Conservation (phyloP, 306 rosid species). For the Glycine tomentella region DNA sequence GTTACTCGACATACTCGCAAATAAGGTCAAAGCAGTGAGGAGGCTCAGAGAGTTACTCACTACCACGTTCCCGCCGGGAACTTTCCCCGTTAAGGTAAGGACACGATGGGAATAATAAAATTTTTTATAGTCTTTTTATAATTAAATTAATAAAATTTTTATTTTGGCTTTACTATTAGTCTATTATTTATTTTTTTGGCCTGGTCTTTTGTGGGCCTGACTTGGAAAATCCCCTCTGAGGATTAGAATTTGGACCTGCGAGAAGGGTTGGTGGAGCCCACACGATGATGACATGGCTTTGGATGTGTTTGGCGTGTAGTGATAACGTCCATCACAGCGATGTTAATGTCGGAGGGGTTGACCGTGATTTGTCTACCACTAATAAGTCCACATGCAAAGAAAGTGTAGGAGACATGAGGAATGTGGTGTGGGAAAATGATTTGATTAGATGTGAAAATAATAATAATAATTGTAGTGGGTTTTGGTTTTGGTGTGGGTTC, state of each 20-base stretch:
- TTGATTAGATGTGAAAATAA: not conserved
- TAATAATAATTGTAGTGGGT: not conserved
- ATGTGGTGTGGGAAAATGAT: not conserved
- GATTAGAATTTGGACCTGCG: not conserved
- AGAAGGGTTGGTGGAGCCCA: constrained; percentile 50
- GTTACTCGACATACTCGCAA: constrained; percentile 80
- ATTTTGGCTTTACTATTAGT: not conserved
- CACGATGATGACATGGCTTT: too few relatives aligned
- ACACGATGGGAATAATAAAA: not conserved
- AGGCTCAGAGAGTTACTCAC: constrained; percentile 88
- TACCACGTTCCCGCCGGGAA: constrained; percentile 86
- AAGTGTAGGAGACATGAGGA: not conserved
- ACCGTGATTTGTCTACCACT: not conserved
- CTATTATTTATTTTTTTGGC: not conserved
- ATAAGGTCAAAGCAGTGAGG: constrained; percentile 85
- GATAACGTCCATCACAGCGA: too few relatives aligned
- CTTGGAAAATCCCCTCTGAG: not conserved
- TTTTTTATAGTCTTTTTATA: not conserved
- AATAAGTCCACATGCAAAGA: not conserved
- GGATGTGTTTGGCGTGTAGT: too few relatives aligned
- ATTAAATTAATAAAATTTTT: not conserved
- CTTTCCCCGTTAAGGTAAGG: constrained; percentile 89
- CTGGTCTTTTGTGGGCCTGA: constrained; percentile 44
- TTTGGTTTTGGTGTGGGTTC: constrained; percentile 33
- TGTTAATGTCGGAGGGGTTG: constrained; percentile 33